Evolutionary conservation across 164 flowering plant genomes (phyloP), one percentile per base, ranked within the genome.

Genomic region (Magnolia sinica): DNA sequence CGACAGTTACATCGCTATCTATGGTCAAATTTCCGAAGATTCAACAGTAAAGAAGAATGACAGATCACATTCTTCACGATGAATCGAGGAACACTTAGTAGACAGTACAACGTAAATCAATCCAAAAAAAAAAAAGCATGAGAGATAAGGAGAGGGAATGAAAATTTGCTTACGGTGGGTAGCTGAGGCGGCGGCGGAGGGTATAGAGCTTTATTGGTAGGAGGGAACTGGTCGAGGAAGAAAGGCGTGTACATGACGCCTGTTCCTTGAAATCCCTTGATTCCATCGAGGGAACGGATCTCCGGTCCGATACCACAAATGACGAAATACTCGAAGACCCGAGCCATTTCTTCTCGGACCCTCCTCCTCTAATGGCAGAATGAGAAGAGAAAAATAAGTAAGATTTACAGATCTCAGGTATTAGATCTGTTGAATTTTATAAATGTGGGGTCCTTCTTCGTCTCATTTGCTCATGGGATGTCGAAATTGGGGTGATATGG

Each of bases 141-240:
- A 20, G 13, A 11, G 2, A 45, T 29, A 70, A 10, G 24, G n/a
- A 29, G 23, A 50, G 20, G 10, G 27, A 45, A 78, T 7, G n/a
- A 37, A 37, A 65, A 0, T 3, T 37, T 52, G 78, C 87, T 81
- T 85, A 94, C 98, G 7, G 93, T 91, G 19, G 97, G 84, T 58
- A 96, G 96, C 85, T 96, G 99, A 27, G 99, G 99, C 14, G 99
- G 99, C 1, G 97, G 99, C 0, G 94, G 94, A 83, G 93, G 92
- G 79, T 88, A 89, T 16, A 87, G 89, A 13, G 96, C 71, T 80
- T 88, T 89, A 82, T 87, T 84, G 23, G 89, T 70, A 19, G 95
- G 93, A 79, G 99, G 99, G 71, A 80, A 96, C 80, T 94, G 99
- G 80, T 96, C 99, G 11, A 96, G 92, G 0, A 92, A 83, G 49